phyloP scores from a whole-genome alignment of 1,284 basidiomycete species.

The Omphalotus olearius region DNA sequence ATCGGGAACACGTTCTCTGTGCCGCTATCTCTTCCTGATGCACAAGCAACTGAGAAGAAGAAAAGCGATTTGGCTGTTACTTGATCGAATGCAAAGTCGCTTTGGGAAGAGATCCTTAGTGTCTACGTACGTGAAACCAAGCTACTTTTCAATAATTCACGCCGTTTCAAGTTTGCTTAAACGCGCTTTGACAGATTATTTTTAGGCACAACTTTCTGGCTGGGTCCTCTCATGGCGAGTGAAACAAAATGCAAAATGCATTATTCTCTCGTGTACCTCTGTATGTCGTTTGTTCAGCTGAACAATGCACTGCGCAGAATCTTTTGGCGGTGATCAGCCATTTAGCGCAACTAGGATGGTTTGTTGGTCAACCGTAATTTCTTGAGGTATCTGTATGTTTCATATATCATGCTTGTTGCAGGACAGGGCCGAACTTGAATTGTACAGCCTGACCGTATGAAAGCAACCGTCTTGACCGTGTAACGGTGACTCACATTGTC shows the following conservation, averaged over 20 bases:
- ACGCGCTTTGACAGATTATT: too few relatives aligned
- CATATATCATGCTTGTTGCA: too few relatives aligned
- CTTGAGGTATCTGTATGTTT: too few relatives aligned
- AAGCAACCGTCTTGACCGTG: too few relatives aligned
- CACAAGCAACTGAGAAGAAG: too few relatives aligned
- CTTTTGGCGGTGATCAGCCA: constrained; percentile 12
- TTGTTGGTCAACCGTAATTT: background rate
- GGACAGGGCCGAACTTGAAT: too few relatives aligned
- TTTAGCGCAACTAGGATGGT: background rate
- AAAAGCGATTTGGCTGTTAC: constrained; percentile 9
- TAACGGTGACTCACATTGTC: too few relatives aligned
- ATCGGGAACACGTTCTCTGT: constrained; percentile 3
- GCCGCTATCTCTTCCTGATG: constrained; percentile 7
- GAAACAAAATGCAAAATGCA: constrained; percentile 5
- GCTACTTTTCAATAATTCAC: background rate
- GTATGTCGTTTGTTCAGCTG: background rate
- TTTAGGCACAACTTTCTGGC: constrained; percentile 21
- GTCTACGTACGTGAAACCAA: constrained; percentile 16
- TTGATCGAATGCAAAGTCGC: constrained; percentile 14
- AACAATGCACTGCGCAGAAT: constrained; percentile 1
- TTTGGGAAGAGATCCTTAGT: constrained; percentile 16
- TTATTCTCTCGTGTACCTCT: constrained; percentile 1
- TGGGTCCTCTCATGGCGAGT: constrained; percentile 6
- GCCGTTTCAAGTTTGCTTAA: too few relatives aligned
- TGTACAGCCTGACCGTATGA: too few relatives aligned